Evolutionary conservation across 2,329 filamentous ascomycete genomes (phyloP).

Genomic region (Sarocladiaceae sp.): DNA sequence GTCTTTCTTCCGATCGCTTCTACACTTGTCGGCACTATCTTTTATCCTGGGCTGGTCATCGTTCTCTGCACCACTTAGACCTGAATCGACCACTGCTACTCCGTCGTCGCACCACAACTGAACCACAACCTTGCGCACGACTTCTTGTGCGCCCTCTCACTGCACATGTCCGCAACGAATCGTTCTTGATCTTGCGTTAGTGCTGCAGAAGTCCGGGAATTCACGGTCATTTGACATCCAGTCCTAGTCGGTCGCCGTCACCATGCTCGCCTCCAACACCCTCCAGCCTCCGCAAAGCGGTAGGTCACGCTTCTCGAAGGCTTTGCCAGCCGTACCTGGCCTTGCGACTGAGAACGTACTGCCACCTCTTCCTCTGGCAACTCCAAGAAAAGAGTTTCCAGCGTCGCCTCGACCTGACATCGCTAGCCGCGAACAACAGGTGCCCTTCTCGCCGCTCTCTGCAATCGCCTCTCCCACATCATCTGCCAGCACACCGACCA

Average conservation of each 20-base stretch:
- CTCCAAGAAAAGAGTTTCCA: not conserved
- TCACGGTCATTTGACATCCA: not conserved
- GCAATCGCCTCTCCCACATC: slow-evolving; percentile 9
- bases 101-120: not conserved
- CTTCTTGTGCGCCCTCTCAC: not conserved
- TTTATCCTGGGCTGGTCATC: not conserved
- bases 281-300: slow-evolving; percentile 24
- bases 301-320: slow-evolving; percentile 55
- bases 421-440: not conserved
- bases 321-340: slow-evolving; percentile 46
- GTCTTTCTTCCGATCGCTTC: not conserved
- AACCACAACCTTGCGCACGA: not conserved
- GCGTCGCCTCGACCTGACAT: not conserved
- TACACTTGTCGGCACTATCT: not conserved
- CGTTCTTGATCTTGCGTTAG: not conserved
- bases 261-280: slow-evolving; percentile 5
- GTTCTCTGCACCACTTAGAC: not conserved
- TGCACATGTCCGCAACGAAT: not conserved
- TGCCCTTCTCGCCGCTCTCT: slow-evolving; percentile 4
- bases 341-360: slow-evolving; percentile 10
- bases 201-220: not conserved
- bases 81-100: not conserved
- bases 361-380: not conserved
- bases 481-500: slow-evolving; percentile 18
- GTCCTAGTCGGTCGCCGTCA: slow-evolving; percentile 10